Evolutionary conservation across 2,329 filamentous ascomycete species (phyloP).

Genomic region (Corynespora cassiicola): DNA sequence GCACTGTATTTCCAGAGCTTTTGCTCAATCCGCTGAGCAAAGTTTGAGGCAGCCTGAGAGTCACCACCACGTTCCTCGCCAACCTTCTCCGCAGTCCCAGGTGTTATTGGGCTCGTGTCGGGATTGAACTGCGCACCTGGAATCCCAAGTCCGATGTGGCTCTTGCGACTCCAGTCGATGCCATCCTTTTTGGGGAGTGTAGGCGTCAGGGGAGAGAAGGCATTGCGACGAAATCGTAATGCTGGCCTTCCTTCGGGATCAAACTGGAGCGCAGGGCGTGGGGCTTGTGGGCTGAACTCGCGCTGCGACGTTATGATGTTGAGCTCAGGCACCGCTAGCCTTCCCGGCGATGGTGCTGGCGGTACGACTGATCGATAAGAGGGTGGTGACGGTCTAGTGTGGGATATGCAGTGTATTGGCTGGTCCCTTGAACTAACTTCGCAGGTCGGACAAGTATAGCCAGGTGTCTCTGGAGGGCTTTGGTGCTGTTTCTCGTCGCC

Average conservation of each 20-base stretch:
- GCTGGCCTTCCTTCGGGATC: conserved; percentile 3
- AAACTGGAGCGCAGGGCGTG: conserved; percentile 1
- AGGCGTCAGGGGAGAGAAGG: conserved; percentile 7
- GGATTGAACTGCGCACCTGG: conserved; percentile 7
- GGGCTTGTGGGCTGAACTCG: too few species aligned
- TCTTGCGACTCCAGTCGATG: neutral
- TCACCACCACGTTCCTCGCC: too few species aligned
- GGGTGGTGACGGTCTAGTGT: conserved; percentile 5
- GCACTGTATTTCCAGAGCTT: conserved; percentile 14
- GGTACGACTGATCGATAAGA: conserved; percentile 3
- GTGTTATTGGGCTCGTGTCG: conserved; percentile 13
- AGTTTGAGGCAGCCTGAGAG: too few species aligned
- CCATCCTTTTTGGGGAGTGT: neutral
- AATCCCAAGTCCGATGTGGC: conserved; percentile 8
- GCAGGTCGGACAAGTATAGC: conserved; percentile 10
- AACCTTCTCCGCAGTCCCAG: conserved; percentile 10
- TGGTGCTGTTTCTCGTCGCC: conserved; percentile 3
- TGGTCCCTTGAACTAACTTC: conserved; percentile 11
- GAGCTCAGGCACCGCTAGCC: conserved; percentile 8
- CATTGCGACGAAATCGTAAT: conserved; percentile 11
- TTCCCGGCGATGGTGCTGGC: neutral
- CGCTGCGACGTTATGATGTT: conserved; percentile 6
- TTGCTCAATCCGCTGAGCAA: conserved; percentile 16
- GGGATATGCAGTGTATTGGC: conserved; percentile 15
- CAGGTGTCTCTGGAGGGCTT: conserved; percentile 1